Percentiles rank a stretch among this genome's conserved stretches.
Conservation (phyloP, 1,284 basidiomycete genomes). For the Cystobasidium pallidum region DNA sequence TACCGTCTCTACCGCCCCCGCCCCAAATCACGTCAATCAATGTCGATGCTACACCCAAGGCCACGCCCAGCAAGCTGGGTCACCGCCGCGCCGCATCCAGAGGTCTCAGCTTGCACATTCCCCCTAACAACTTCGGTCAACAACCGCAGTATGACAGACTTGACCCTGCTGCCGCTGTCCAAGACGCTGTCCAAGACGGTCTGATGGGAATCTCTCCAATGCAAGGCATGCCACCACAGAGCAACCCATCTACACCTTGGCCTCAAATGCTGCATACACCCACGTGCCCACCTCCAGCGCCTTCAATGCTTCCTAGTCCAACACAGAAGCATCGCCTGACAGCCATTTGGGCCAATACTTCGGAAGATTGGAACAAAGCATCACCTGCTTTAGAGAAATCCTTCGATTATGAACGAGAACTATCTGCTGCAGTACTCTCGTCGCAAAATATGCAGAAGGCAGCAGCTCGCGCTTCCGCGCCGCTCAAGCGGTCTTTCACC, state of each 20-base stretch:
- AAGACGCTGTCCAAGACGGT: conserved; percentile 17
- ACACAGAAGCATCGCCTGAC: conserved; percentile 29
- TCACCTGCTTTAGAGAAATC: conserved; percentile 42
- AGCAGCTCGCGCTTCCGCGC: conserved; percentile 23
- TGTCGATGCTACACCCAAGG: conserved; percentile 32
- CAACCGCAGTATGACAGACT: conserved; percentile 18
- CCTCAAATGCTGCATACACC: conserved; percentile 43
- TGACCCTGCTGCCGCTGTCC: conserved; percentile 9
- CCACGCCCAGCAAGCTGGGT: conserved; percentile 38
- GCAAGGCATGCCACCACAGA: neutral
- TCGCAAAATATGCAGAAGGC: conserved; percentile 42
- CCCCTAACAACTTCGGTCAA: conserved; percentile 37
- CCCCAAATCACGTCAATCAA: conserved; percentile 47
- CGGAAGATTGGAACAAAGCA: conserved; percentile 44
- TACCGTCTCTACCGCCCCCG: conserved; percentile 15
- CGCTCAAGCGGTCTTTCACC: conserved; percentile 41
- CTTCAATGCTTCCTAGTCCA: conserved; percentile 28
- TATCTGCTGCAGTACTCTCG: conserved; percentile 28
- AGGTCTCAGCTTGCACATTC: conserved; percentile 35
- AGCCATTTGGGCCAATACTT: conserved; percentile 32
- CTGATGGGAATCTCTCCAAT: neutral
- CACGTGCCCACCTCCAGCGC: conserved; percentile 37
- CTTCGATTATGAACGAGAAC: conserved; percentile 38
- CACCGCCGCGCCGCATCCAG: conserved; percentile 36
- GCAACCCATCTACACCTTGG: conserved; percentile 42